Evolutionary conservation across 805 yeast species (phyloP), one percentile per base, ranked within the genome.

Genomic region (Ogataea methylovora): DNA sequence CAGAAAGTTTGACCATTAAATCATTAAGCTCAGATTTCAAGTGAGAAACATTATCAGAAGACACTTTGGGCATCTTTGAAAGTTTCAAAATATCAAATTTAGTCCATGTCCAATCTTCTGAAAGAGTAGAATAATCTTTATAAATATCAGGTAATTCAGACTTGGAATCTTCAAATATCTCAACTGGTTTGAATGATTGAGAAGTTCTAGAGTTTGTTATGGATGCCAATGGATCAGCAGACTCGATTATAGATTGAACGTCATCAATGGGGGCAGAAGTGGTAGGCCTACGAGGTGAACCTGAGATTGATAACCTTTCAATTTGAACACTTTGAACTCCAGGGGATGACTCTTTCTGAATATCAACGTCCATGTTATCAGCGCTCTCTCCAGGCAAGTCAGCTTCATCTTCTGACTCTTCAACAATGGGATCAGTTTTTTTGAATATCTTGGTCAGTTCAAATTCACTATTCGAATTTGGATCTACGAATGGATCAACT

Each of bases 201-300:
- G 47, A 14, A 8, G 43, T 7, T 33, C 14, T 28, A 7, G 32
- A 35, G 11, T 43, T 39, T 1, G 54, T 48, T 9, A 51, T 27
- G 2, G 41, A 25, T 1, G 46, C 33, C 13, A 51, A 32, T n/a
- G 56, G 56, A 34, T 51, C 56, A 8, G 46, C 25, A 3, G 46
- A 37, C 23, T 45, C 50, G 16, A 47, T 38, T 5, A 48, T 41
- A 4, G 44, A 37, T 15, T 36, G 37, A 17, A 41, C 35, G n/a
- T 42, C 46, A 4, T 24, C 14, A 7, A 6, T 25, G 8, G 27
- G 11, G 10, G 27, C 9, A 25, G 27, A 13, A 23, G 35, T 33
- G 1, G 36, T 13, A 8, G 42, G 21, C 18, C 36, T 39, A 6
- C 45, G 35, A 11, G 45, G 38, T 20, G 5, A 20, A n/a, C n/a